Conservation (phyloP, 495 filamentous ascomycete genomes). For the Cryomyces antarcticus region DNA sequence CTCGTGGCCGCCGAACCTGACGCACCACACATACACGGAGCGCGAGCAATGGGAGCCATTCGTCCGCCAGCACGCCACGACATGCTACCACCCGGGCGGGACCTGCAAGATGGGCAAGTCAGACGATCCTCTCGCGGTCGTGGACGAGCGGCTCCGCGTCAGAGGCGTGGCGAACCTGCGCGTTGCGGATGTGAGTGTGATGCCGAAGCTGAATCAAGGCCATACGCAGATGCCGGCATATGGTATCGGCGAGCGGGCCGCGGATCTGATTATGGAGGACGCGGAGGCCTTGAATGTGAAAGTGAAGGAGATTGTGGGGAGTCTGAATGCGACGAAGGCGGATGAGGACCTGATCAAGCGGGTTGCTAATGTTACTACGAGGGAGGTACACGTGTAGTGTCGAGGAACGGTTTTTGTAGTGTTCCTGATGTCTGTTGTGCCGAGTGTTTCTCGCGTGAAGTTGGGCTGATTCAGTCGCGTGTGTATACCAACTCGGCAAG, state of each 20-base stretch:
- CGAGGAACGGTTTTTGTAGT: too few relatives aligned
- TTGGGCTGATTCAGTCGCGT: too few relatives aligned
- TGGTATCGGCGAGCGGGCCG: slow-evolving; percentile 37
- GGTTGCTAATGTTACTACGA: too few relatives aligned
- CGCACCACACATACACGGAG: slow-evolving; percentile 25
- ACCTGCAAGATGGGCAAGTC: slow-evolving; percentile 33
- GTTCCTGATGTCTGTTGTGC: too few relatives aligned
- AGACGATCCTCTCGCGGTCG: slow-evolving; percentile 27
- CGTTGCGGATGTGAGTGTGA: slow-evolving; percentile 35
- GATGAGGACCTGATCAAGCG: too few relatives aligned
- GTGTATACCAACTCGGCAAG: too few relatives aligned
- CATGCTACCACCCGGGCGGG: slow-evolving; percentile 31
- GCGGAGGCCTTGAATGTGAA: too few relatives aligned
- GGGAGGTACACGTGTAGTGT: too few relatives aligned
- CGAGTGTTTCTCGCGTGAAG: too few relatives aligned
- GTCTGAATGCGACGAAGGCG: too few relatives aligned
- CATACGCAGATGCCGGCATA: slow-evolving; percentile 41
- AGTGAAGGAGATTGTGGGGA: too few relatives aligned
- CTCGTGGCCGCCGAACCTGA: slow-evolving; percentile 27
- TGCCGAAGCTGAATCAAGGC: slow-evolving; percentile 32
- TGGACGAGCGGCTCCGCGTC: slow-evolving; percentile 32
- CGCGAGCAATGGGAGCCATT: slow-evolving; percentile 28
- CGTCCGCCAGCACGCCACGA: slow-evolving; percentile 31
- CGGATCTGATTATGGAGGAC: slow-evolving; percentile 24
- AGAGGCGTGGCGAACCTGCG: slow-evolving; percentile 29